Conservation (phyloP, 1,139 yeast genomes). For the Pichiaceae sp. region DNA sequence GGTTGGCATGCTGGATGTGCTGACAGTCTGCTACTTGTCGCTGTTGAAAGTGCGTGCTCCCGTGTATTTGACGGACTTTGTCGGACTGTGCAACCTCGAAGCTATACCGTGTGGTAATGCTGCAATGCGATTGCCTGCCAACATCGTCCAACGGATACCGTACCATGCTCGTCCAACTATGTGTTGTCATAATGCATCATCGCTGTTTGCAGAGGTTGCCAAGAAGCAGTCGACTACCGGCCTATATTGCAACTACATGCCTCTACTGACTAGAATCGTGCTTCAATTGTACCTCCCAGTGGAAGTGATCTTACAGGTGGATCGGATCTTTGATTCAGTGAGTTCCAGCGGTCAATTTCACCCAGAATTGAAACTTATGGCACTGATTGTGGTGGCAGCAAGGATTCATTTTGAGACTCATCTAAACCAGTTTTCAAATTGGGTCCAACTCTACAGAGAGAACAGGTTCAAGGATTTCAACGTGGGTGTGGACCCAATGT, state of each 20-base stretch:
- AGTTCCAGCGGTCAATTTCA: slow-evolving; percentile 7
- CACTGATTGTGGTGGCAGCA: slow-evolving; percentile 11
- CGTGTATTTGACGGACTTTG: slow-evolving; percentile 10
- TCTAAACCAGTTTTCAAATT: slow-evolving; percentile 8
- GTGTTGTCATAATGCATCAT: neutral
- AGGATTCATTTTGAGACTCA: slow-evolving; percentile 25
- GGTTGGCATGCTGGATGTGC: slow-evolving; percentile 1
- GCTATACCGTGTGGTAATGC: neutral
- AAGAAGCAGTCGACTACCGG: neutral
- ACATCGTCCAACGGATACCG: slow-evolving; percentile 1
- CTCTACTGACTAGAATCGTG: slow-evolving; percentile 15
- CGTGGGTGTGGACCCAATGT: slow-evolving; percentile 14
- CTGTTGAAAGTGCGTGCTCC: slow-evolving; percentile 10
- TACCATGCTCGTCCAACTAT: neutral
- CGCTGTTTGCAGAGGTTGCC: neutral
- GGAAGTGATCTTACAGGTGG: slow-evolving; percentile 14
- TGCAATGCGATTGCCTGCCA: slow-evolving; percentile 1
- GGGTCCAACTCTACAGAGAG: slow-evolving; percentile 10
- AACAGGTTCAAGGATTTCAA: slow-evolving; percentile 24
- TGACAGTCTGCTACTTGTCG: slow-evolving; percentile 10
- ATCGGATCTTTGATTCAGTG: slow-evolving; percentile 5
- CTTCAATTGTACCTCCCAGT: slow-evolving; percentile 20
- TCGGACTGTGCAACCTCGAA: slow-evolving; percentile 1
- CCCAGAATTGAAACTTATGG: slow-evolving; percentile 21
- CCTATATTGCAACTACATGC: slow-evolving; percentile 14